phyloP scores from a whole-genome alignment of 345 rosid genomes.

The Eucalyptus microcorys region DNA sequence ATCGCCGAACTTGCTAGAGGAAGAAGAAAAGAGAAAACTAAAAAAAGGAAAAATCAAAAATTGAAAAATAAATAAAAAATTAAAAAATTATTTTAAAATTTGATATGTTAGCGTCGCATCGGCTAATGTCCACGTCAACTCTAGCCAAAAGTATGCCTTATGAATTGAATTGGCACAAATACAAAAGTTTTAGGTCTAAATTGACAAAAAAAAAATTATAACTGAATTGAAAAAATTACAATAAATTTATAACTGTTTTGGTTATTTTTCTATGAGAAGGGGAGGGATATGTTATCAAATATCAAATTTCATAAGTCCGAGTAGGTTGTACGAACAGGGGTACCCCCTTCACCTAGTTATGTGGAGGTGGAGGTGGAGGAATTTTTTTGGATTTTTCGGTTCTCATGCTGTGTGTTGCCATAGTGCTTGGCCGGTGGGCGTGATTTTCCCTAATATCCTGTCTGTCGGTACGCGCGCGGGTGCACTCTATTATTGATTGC shows the following conservation, averaged over 20 bases:
- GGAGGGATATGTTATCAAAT: background rate
- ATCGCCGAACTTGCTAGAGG: accelerated
- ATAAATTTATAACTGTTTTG: too few species aligned
- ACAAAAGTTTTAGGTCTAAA: too few species aligned
- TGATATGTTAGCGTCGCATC: too few species aligned
- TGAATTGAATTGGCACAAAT: too few species aligned
- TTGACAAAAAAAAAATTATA: too few species aligned
- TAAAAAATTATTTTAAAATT: too few species aligned
- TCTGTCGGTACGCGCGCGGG: constrained; percentile 2
- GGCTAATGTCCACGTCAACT: accelerated
- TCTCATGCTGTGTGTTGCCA: constrained; percentile 7
- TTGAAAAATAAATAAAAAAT: too few species aligned
- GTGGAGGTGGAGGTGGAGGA: background rate
- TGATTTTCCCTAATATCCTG: background rate
- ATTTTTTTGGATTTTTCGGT: background rate
- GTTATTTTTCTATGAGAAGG: too few species aligned
- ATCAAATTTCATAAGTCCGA: background rate
- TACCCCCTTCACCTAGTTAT: too few species aligned
- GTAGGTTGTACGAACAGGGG: background rate
- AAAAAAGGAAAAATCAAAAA: too few species aligned
- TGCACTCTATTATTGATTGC: background rate
- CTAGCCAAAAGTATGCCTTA: too few species aligned
- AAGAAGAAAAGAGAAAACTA: too few species aligned
- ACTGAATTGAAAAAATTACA: accelerated
- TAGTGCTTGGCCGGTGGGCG: background rate